Conservation (phyloP, 768 basidiomycete species). For the Naganishia vaughanmartiniae region DNA sequence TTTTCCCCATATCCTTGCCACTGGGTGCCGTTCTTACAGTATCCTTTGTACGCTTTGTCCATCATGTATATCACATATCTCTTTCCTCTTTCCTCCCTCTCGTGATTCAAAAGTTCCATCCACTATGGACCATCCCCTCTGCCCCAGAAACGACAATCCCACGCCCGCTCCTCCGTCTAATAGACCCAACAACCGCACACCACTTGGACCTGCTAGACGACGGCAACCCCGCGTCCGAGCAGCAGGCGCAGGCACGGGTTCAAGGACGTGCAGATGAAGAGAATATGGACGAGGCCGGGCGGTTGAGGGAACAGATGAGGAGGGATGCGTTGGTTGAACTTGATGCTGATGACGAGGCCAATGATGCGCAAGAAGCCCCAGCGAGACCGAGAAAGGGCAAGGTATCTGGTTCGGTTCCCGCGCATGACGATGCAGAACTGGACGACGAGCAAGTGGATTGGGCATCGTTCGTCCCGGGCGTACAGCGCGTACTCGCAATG, state of each 20-base stretch:
- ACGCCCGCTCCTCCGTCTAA: constrained; percentile 37
- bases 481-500: constrained; percentile 46
- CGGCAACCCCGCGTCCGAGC: neutral
- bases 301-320: constrained; percentile 44
- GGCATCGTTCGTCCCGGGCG: constrained; percentile 39
- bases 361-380: constrained; percentile 12
- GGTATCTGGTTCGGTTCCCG: neutral
- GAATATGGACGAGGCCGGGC: constrained; percentile 44
- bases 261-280: constrained; percentile 12
- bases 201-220: neutral
- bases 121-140: constrained; percentile 45
- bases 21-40: too few species aligned
- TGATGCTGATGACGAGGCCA: constrained; percentile 29
- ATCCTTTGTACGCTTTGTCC: too few species aligned
- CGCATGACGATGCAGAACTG: neutral
- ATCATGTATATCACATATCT: too few species aligned
- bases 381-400: neutral
- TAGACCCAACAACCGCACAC: constrained; percentile 36
- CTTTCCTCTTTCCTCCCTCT: neutral
- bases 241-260: neutral
- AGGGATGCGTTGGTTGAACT: constrained; percentile 43
- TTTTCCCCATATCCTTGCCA: neutral
- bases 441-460: constrained; percentile 36
- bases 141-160: constrained; percentile 44
- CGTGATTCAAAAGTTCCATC: constrained; percentile 49